Evolutionary conservation across 2,329 filamentous ascomycete species (phyloP), one percentile per base, ranked within the genome.

Genomic region (Epichloe sp.): DNA sequence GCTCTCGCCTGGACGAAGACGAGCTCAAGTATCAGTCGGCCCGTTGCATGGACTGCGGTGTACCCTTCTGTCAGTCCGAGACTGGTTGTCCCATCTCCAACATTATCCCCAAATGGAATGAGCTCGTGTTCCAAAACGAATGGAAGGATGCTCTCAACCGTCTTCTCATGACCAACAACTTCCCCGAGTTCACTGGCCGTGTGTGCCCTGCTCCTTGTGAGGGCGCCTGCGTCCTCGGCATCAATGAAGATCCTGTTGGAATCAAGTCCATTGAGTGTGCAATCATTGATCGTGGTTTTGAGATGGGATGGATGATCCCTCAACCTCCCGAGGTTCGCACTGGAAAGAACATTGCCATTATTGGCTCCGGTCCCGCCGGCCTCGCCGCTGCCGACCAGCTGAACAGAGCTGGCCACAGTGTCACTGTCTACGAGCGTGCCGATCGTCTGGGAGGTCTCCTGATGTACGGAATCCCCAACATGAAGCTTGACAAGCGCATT

Each of bases 181-280:
- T 97, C 77, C 91, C 91, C 4, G 91, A 97, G 66, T 96, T 96
- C 68, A 97, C 91, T 60, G 91, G 91, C 52, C 90, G 91, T 73
- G 91, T 96, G 53, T 97, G 91, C 70, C 91, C 91, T 53, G 91
- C 91, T 63, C 91, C 91, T 68, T 97, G 91, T 62, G 91, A 97
- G 69, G 91, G 91, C 68, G 89, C 91, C 53, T 97, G 91, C 63
- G 91, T 96, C 54, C 78, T 97, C 44, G 91, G 91, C 46, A 97
- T 97, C 71, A 96, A 94, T 63, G 90, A 95, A 66, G 90, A 96
- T 59, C 90, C 91, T 4, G 91, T 97, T 40, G 91, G 91, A 58
- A 97, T 97, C 77, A 97, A 97, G 75, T 95, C 88, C 0, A 95
- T 97, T 55, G 91, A 97, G 67, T 96, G 91, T 65, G 91, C 91